Evolutionary conservation across 1,139 yeast genomes (phyloP), one percentile per base, ranked within the genome.

Genomic region (Nematodospora anomalae): DNA sequence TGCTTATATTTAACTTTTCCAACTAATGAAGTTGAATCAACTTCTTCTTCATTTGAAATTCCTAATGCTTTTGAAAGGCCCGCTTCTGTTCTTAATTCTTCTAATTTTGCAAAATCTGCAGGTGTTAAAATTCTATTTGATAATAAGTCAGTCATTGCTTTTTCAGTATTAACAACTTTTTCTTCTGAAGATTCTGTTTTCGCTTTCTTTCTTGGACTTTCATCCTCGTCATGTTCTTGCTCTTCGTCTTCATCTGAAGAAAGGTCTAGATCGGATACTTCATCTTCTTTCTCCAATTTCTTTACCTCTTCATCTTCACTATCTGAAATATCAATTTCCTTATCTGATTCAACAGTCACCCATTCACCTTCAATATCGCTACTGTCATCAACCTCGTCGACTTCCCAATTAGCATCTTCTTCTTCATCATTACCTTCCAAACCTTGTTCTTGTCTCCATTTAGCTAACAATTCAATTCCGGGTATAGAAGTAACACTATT

Each of bases 91-190:
- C 81, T 78, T 51, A 92, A 75, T 60, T 92, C 96, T 52, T 89
- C 94, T 50, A 92, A 72, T 62, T 90, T 90, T 49, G 96, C 96
- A 59, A 90, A 92, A 68, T 92, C 98, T 0, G 97, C 97, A 16
- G 98, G 98, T 0, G 98, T 92, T 49, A 92, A 74, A 43, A 92
- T 85, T 49, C 88, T 77, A 12, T 82, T 69, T 2, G 90, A 70
- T 28, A 94, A 81, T 30, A 89, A 57, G 38, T 82, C 82, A 44
- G 71, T 67, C 62, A 83, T 72, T 1, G 83, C 83, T 34, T 63
- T 53, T 43, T 68, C 63, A 18, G 71, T 57, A 25, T 54, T 52
- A n/a, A 31, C 49, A 27, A 41, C 47, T 26, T 38, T 18, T 14
- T 20, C 32, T 21, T 64, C 38, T 32, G 50, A 55, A 9, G 38